Evolutionary conservation across 257 asterid species (phyloP).

Genomic region (Phtheirospermum japonicum): DNA sequence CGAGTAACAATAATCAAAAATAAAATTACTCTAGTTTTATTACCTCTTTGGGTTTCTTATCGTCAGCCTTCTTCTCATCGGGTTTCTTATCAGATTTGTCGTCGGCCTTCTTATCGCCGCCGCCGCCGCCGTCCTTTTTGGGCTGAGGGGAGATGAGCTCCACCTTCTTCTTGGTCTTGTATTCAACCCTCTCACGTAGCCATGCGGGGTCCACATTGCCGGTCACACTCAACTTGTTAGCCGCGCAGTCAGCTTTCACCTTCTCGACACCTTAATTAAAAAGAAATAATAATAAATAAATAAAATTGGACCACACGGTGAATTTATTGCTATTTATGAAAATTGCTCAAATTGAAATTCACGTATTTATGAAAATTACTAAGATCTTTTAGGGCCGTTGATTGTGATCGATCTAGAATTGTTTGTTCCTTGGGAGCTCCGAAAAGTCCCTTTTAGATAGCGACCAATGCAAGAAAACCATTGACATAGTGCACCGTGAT

Average conservation of each 20-base stretch:
- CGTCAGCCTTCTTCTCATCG: conserved; percentile 46
- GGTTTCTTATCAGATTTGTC: conserved; percentile 46
- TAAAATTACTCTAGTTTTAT: background rate
- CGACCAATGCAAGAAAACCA: conserved; percentile 38
- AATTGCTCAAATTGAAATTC: conserved; percentile 11
- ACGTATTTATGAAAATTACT: too few relatives aligned
- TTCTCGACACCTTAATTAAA: conserved; percentile 67
- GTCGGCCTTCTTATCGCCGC: conserved; percentile 44
- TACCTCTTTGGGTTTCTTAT: conserved; percentile 65
- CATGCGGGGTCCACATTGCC: conserved; percentile 79
- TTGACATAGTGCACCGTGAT: background rate
- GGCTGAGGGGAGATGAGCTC: conserved; percentile 78
- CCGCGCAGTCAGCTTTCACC: conserved; percentile 61
- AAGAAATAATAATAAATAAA: background rate
- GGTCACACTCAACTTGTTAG: conserved; percentile 70
- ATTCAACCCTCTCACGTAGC: conserved; percentile 68
- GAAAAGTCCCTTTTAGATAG: conserved; percentile 37
- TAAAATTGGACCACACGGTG: conserved; percentile 25
- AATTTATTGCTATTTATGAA: conserved; percentile 7
- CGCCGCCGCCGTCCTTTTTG: conserved; percentile 44
- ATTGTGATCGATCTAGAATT: too few relatives aligned
- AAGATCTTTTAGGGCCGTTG: too few relatives aligned
- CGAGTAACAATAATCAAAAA: background rate
- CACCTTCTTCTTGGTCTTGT: conserved; percentile 84
- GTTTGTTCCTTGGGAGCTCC: conserved; percentile 48